Evolutionary conservation across 177 flowering plant species (phyloP), one percentile per base, ranked within the genome.

Genomic region (Vitis hybrid): DNA sequence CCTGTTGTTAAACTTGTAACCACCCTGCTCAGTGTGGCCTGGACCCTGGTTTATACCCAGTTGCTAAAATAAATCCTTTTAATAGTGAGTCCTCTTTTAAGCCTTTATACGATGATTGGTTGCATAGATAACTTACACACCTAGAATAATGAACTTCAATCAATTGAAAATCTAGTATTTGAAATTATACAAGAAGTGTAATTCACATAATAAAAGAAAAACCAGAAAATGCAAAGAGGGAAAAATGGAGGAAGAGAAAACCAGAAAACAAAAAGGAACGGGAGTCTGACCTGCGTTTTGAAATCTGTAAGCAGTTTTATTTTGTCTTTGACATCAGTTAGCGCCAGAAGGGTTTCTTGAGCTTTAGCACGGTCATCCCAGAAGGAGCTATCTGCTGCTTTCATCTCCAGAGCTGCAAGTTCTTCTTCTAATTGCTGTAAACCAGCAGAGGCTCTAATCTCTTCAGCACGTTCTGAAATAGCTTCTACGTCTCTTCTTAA

Each of bases 281-380:
- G 8, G 16, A 21, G 51, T 48, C 18, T 4, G 13, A 95, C 98
- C 96, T 93, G 89, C 48, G 86, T 75, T 85, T 91, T 83, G 75
- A 95, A 89, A 18, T 95, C 97, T 58, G 81, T 52, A 59, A 95
- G 90, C 74, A 87, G 71, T 48, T 88, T 84, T 66, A 91, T 70
- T 83, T 80, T 91, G 54, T 91, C 98, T 83, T 93, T 95, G 75
- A 86, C 82, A 72, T 90, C 97, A 60, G 93, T 90, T 72, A 95
- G 71, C 18, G 91, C 81, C 71, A 72, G 76, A 76, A 93, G 98
- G 60, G 77, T 91, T 79, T 89, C 81, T 77, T 95, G 99, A 65
- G 99, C 98, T 75, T 81, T 83, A 67, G 83, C 79, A 70, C 83
- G 94, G 60, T 93, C 94, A 79, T 93, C 99, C 99, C 99, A 95